Evolutionary conservation across 108 stramenopile species (phyloP).

Genomic region (Seminavis robusta): DNA sequence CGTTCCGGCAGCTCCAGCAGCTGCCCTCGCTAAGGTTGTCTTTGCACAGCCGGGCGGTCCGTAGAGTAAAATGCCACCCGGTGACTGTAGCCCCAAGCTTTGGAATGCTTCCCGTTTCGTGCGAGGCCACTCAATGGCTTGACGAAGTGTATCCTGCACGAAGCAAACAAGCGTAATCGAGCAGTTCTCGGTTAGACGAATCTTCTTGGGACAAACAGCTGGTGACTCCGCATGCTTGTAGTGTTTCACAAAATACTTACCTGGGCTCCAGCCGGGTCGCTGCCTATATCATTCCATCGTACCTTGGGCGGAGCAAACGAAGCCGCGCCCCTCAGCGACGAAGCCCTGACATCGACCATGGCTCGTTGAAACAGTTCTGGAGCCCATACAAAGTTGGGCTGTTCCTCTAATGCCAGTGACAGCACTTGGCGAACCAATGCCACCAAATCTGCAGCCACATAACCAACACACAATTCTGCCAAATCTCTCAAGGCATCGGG

Average conservation of each 20-base stretch:
- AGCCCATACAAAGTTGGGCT: not conserved
- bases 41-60: constrained; percentile 99
- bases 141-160: constrained; percentile 47
- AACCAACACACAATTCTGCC: constrained; percentile 78
- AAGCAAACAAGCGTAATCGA: not conserved
- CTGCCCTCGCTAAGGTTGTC: constrained; percentile 94
- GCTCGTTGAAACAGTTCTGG: constrained; percentile 16
- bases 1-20: constrained; percentile 87
- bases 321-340: constrained; percentile 71
- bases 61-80: constrained; percentile 87
- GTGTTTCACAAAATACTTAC: constrained; percentile 1
- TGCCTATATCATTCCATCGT: constrained; percentile 80
- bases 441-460: constrained; percentile 76
- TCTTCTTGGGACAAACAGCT: not conserved
- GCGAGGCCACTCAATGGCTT: constrained; percentile 85
- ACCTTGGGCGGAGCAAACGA: constrained; percentile 62
- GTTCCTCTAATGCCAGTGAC: constrained; percentile 16
- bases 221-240: not conserved
- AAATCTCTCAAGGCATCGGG: constrained; percentile 32
- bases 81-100: constrained; percentile 54
- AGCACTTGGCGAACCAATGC: constrained; percentile 62
- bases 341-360: constrained; percentile 30
- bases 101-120: constrained; percentile 42
- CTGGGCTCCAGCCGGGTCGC: constrained; percentile 83
- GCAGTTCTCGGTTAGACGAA: not conserved